These are phyloP conservation scores for Solanum chilense DNA, from an alignment of 257 asterid species.

Conservation along the genomic window DNA sequence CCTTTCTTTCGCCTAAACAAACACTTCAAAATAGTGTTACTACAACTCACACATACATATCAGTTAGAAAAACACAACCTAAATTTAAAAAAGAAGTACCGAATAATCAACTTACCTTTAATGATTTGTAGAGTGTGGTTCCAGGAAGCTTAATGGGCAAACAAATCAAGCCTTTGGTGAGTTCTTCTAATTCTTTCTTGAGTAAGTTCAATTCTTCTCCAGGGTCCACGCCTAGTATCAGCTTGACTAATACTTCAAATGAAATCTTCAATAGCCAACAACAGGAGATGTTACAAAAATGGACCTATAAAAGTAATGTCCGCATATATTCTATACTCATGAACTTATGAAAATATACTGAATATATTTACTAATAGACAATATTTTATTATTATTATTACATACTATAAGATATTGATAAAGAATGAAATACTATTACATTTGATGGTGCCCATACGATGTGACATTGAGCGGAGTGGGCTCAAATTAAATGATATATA, in stretches of 20 bases:
- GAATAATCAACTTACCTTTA: conserved; percentile 38
- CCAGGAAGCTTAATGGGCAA: conserved; percentile 92
- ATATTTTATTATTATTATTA: background rate
- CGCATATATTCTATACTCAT: too few relatives aligned
- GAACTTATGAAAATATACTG: background rate
- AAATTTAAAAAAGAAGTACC: background rate
- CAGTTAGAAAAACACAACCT: background rate
- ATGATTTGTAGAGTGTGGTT: conserved; percentile 64
- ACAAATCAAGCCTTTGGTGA: conserved; percentile 83
- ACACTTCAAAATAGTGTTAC: background rate
- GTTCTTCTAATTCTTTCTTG: conserved; percentile 68
- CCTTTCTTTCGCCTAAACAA: conserved; percentile 59
- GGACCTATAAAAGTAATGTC: background rate
- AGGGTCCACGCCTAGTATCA: conserved; percentile 63
- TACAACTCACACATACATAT: background rate
- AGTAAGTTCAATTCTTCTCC: conserved; percentile 66
- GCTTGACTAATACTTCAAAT: conserved; percentile 69
- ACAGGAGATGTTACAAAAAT: background rate
- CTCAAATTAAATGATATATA: background rate
- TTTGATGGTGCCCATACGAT: background rate
- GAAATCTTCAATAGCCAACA: conserved; percentile 47
- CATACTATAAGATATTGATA: background rate
- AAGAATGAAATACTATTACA: background rate
- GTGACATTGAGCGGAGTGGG: background rate
- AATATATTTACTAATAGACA: background rate